Evolutionary conservation across 495 filamentous ascomycete genomes (phyloP).

Genomic region (Xylaria longipes): DNA sequence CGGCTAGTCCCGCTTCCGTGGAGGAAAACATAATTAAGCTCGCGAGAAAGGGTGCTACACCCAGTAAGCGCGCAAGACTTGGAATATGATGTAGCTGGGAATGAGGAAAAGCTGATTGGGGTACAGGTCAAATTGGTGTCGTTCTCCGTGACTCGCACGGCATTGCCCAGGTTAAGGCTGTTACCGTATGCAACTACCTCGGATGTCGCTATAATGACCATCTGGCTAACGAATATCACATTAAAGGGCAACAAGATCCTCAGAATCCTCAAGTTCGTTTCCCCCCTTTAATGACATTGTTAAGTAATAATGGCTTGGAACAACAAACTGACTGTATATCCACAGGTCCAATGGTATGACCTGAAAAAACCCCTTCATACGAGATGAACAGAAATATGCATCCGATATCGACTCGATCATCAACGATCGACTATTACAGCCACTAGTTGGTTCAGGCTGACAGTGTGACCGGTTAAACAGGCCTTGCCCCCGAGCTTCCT

Average conservation of each 20-base stretch:
- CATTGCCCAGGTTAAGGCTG: constrained; percentile 93
- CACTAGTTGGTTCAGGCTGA: constrained; percentile 98
- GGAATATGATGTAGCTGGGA: neutral
- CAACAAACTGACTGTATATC: constrained; percentile 1
- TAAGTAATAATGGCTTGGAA: constrained; percentile 37
- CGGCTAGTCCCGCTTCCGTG: constrained; percentile 70
- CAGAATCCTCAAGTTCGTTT: constrained; percentile 83
- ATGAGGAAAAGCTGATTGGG: neutral
- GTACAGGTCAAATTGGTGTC: constrained; percentile 74
- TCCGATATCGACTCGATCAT: constrained; percentile 29
- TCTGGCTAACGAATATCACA: constrained; percentile 19
- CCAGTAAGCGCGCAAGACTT: constrained; percentile 66
- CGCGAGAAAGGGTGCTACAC: constrained; percentile 95
- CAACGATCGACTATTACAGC: constrained; percentile 50
- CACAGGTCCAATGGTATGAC: constrained; percentile 67
- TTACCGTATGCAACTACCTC: constrained; percentile 73
- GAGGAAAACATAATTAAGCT: constrained; percentile 99
- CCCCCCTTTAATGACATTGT: constrained; percentile 27
- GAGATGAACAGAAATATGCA: constrained; percentile 32
- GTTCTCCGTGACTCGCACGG: constrained; percentile 96
- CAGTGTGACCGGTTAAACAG: constrained; percentile 84
- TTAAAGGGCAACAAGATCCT: constrained; percentile 92
- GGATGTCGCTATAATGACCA: constrained; percentile 7
- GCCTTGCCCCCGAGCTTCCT: constrained; percentile 95
- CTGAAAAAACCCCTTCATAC: constrained; percentile 30